phyloP scores from a whole-genome alignment of 2,329 filamentous ascomycete genomes.

The Dichotomopilus funicola region DNA sequence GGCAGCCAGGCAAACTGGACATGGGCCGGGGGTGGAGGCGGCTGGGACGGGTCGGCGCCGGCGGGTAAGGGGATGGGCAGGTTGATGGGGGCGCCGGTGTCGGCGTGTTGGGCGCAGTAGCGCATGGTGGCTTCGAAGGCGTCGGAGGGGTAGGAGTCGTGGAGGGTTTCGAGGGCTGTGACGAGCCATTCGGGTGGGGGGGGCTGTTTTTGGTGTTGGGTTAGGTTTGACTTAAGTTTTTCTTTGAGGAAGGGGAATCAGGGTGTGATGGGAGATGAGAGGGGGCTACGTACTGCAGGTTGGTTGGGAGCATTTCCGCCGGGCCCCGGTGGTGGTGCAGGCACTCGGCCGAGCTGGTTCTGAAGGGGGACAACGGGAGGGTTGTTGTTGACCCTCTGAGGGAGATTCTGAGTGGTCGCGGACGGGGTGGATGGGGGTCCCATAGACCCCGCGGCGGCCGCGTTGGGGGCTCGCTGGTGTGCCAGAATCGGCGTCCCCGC shows the following conservation, averaged over 20 bases:
- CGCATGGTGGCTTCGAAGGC: conserved; percentile 88
- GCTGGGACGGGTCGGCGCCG: neutral
- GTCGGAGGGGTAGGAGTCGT: conserved; percentile 68
- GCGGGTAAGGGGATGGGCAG: conserved; percentile 22
- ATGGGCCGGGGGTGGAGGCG: conserved; percentile 50
- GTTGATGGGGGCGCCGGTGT: conserved; percentile 59
- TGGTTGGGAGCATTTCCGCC: conserved; percentile 6
- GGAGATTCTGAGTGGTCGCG: conserved; percentile 26
- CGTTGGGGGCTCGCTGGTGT: conserved; percentile 42
- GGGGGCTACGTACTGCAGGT: conserved; percentile 50
- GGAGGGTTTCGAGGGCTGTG: conserved; percentile 63
- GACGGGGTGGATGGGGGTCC: conserved; percentile 42
- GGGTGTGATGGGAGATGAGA: conserved; percentile 8
- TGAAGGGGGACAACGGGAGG: conserved; percentile 34
- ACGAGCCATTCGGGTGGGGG: conserved; percentile 82
- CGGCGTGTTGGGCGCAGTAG: conserved; percentile 70
- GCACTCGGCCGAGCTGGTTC: conserved; percentile 59
- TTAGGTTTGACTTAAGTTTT: no score
- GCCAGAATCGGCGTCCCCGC: conserved; percentile 27
- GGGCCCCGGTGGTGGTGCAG: conserved; percentile 48
- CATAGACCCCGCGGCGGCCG: conserved; percentile 44
- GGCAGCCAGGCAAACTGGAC: conserved; percentile 79
- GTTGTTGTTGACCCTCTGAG: conserved; percentile 13
- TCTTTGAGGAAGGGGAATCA: no score
- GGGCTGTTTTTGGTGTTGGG: conserved; percentile 47